Base-by-base conservation (phyloP, 2,329 filamentous ascomycete genomes). In the Botryotinia calthae region DNA sequence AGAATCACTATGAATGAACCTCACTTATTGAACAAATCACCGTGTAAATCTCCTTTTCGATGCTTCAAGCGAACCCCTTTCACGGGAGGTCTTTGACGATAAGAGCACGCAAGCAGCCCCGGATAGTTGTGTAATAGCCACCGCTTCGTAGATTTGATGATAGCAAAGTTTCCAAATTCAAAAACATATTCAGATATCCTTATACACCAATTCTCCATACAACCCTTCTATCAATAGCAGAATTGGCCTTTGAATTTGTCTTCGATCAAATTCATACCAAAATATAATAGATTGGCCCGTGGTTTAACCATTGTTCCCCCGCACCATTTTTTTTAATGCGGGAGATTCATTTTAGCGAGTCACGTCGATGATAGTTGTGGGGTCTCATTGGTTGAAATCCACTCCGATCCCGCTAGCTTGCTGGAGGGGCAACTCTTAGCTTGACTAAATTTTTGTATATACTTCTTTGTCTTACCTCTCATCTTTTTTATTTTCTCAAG, bases 381-480 rank as follows among this genome's bases (percentile, higher is more conserved):
- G 37, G 48, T 56, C 7, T 68, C 65, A 68, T 68, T 68, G 65
- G 65, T 31, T 44, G 51, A 68, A 28, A 31, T 31, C 4, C 6
- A 5, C 18, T 68, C 37, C 37, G 37, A 44, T 68, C 18, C 25
- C 34, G 51, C 65, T 56, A 68, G 37, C 48, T 22, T 68, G 37
- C 51, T 44, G 48, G 65, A 56, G 65, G 65, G 65, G 48, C 65
- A 67, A 67, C 48, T 67, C 34, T 67, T 67, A 56, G 65, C 65
- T 56, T 37, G 65, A 56, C 65, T 37, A 68, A 68, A 68, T 56
- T 68, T 67, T 68, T 42, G 48, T 56, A 31, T 69, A 25, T 70
- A 51, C 56, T 64, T 61, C 56, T 70, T 63, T 63, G 68, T 62
- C 58, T 70, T 56, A 25, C 37, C 34, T 68, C 10, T 68, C 65